phyloP scores from a whole-genome alignment of 371 early-diverging fungal genomes.

The Capillidium heterosporum region DNA sequence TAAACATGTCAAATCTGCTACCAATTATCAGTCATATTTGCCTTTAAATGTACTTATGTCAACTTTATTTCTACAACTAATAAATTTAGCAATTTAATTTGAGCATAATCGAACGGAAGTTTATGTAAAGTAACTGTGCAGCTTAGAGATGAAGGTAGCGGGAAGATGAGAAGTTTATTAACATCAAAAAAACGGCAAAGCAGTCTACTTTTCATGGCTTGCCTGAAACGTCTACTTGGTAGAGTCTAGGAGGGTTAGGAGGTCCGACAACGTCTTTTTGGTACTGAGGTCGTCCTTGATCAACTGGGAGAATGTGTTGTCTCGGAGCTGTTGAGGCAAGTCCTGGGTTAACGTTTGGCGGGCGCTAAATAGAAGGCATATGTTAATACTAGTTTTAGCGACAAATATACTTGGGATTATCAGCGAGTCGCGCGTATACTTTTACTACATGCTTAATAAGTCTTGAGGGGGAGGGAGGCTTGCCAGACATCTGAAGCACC shows the following conservation, averaged over 20 bases:
- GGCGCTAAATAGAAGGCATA: constrained; percentile 25
- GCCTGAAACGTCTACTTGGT: too few relatives aligned
- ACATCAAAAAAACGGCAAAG: too few relatives aligned
- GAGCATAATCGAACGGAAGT: too few relatives aligned
- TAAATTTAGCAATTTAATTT: too few relatives aligned
- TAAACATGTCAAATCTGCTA: too few relatives aligned
- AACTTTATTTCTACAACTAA: too few relatives aligned
- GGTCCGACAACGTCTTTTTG: constrained; percentile 43
- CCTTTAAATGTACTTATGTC: too few relatives aligned
- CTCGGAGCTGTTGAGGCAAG: constrained; percentile 67
- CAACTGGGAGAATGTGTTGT: constrained; percentile 51
- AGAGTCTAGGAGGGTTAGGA: constrained; percentile 19
- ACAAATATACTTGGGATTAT: constrained; percentile 65
- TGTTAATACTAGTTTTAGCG: not conserved
- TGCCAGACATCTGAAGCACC: constrained; percentile 76
- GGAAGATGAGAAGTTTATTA: too few relatives aligned
- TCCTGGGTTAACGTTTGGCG: constrained; percentile 75
- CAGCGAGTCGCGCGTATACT: constrained; percentile 85
- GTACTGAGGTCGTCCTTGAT: constrained; percentile 73
- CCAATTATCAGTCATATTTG: too few relatives aligned
- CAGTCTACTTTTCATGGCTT: too few relatives aligned
- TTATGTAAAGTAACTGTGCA: too few relatives aligned
- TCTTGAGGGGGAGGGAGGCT: constrained; percentile 64
- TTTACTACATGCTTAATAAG: constrained; percentile 89
- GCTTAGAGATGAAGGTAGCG: too few relatives aligned